Evolutionary conservation across 805 yeast species (phyloP), one percentile per base, ranked within the genome.

Genomic region (Candida insectorum): DNA sequence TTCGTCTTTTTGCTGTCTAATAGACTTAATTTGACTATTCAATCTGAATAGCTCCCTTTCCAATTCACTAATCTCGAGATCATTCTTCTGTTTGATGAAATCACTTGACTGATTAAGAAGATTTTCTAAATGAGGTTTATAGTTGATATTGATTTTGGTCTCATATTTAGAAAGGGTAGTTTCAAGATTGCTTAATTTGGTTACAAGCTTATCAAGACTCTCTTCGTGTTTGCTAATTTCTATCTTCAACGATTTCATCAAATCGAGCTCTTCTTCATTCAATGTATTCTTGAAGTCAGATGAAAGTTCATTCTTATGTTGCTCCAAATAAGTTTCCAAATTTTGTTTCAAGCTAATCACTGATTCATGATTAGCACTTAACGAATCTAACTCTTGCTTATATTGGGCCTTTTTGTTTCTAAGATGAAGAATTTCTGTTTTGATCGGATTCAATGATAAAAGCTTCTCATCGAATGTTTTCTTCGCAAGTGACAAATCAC

Each of bases 131-230:
- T 75, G 75, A 9, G 86, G 85, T 26, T 68, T 58, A 28, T 79
- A 61, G 31, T 71, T 79, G 19, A 79, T 77, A n/a, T 62, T 55
- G 25, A 85, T 52, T 40, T 80, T 87, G 2, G 82, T 66, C 28
- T 74, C 73, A 6, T 74, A 43, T 1, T 59, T 52, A 0, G 75
- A 63, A 11, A 75, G 53, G 12, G 65, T 59, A 9, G 77, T 56
- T 39, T 79, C 82, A 4, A 74, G 39, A 1, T 56, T 62, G 0
- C 71, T 52, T 14, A 77, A 55, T 24, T 56, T 44, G 3, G 58
- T 60, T 0, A 68, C 69, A 3, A 72, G 39, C 4, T 45, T 44
- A 29, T 69, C 65, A 27, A 81, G 62, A 22, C 63, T 47, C 2
- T 40, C 44, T 37, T 75, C 80, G 1, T 59, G 31, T 3, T 36